A percentile compares a stretch with the other conserved stretches of the same genome.
Conservation (phyloP, 176 grass and related monocot species). For the Elymus sibiricus region DNA sequence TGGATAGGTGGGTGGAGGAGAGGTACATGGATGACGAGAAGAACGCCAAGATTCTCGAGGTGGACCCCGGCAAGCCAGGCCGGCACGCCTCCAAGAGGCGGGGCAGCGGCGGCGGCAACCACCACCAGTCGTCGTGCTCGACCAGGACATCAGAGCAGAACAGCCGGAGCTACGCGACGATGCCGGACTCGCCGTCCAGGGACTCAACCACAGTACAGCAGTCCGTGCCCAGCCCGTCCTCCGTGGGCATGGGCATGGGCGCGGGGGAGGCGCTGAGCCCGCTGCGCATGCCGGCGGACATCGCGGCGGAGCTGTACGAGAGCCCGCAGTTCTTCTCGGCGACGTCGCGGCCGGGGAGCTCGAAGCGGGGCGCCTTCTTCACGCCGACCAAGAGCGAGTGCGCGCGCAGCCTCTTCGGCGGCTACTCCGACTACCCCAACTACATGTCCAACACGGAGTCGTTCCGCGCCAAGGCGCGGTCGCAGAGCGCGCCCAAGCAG, state of each 20-base stretch:
- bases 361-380: slow-evolving; percentile 50
- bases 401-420: slow-evolving; percentile 60
- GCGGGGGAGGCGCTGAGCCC: slow-evolving; percentile 42
- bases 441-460: slow-evolving; percentile 98
- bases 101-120: background rate
- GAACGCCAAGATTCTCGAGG: slow-evolving; percentile 89
- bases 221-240: slow-evolving; percentile 66
- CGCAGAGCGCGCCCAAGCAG: slow-evolving; percentile 87
- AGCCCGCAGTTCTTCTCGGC: slow-evolving; percentile 86
- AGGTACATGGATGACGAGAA: slow-evolving; percentile 79
- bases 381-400: slow-evolving; percentile 86
- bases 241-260: slow-evolving; percentile 46
- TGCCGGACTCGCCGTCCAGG: slow-evolving; percentile 59
- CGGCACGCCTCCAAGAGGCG: slow-evolving; percentile 35
- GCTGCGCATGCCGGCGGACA: slow-evolving; percentile 35
- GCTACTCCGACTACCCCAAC: slow-evolving; percentile 87
- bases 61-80: slow-evolving; percentile 88
- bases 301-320: slow-evolving; percentile 50
- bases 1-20: slow-evolving; percentile 91
- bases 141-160: slow-evolving; percentile 57
- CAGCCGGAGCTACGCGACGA: slow-evolving; percentile 58
- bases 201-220: slow-evolving; percentile 65
- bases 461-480: slow-evolving; percentile 76
- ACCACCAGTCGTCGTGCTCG: slow-evolving; percentile 62
- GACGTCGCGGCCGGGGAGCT: slow-evolving; percentile 58